Evolutionary conservation across 306 rosid genomes (phyloP).

Genomic region (Pterocarpus santalinus): DNA sequence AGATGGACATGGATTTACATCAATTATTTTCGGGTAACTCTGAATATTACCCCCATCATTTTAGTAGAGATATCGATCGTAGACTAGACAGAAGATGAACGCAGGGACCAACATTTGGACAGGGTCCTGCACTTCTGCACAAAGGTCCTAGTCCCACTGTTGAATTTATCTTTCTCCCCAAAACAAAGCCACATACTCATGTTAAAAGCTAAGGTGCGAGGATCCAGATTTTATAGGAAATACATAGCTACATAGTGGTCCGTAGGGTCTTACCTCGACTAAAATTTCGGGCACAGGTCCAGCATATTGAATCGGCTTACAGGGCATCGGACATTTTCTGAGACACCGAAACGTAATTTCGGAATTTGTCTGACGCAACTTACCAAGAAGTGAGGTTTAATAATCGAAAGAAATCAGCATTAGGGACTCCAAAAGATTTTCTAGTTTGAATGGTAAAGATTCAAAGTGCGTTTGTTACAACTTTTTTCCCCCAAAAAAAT

Average conservation of each 20-base stretch:
- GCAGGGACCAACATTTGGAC: conserved; percentile 17
- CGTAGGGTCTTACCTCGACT: not conserved
- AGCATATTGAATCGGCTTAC: not conserved
- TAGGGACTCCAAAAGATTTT: too few species aligned
- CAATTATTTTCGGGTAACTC: not conserved
- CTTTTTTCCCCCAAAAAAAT: too few species aligned
- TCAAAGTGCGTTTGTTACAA: not conserved
- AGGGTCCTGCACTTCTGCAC: not conserved
- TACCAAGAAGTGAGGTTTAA: not conserved
- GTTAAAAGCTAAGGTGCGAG: not conserved
- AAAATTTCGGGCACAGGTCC: not conserved
- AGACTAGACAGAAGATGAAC: conserved; percentile 1
- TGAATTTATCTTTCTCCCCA: too few species aligned
- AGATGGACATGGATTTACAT: not conserved
- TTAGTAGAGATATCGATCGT: not conserved
- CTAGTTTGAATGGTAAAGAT: not conserved
- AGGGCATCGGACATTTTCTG: not conserved
- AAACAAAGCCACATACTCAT: not conserved
- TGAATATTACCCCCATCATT: not conserved
- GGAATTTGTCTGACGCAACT: conserved; percentile 8
- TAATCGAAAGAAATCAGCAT: not conserved
- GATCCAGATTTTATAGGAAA: not conserved
- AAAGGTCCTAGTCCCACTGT: too few species aligned
- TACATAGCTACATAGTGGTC: not conserved
- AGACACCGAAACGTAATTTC: conserved; percentile 17